phyloP scores from a whole-genome alignment of 2,329 filamentous ascomycete species.

The Teratosphaeria gauchensis region DNA sequence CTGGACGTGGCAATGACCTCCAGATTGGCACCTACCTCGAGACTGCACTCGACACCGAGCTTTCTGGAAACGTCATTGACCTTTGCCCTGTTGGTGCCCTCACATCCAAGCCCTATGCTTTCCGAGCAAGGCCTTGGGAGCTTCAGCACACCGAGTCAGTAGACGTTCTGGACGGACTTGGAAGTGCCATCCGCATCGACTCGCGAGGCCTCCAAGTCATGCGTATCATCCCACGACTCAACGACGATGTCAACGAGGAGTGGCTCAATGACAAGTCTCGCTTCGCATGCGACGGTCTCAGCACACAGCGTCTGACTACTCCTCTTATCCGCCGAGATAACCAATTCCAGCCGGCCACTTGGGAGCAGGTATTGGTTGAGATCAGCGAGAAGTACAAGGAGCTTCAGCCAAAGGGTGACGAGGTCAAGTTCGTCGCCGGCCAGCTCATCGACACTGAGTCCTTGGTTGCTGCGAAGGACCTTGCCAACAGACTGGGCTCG shows the following conservation, averaged over 20 bases:
- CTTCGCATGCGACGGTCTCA: slow-evolving; percentile 92
- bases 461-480: slow-evolving; percentile 90
- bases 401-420: slow-evolving; percentile 75
- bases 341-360: slow-evolving; percentile 84
- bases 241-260: slow-evolving; percentile 97
- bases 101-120: slow-evolving; percentile 95
- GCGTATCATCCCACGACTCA: slow-evolving; percentile 83
- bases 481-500: slow-evolving; percentile 91
- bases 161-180: slow-evolving; percentile 84
- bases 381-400: slow-evolving; percentile 71
- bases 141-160: slow-evolving; percentile 92
- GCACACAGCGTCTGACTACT: slow-evolving; percentile 90
- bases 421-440: slow-evolving; percentile 92
- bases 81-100: slow-evolving; percentile 95
- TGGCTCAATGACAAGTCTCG: slow-evolving; percentile 99
- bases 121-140: slow-evolving; percentile 94
- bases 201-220: slow-evolving; percentile 91
- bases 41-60: slow-evolving; percentile 81
- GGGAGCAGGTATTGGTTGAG: slow-evolving; percentile 90
- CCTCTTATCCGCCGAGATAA: slow-evolving; percentile 80
- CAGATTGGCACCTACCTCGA: slow-evolving; percentile 98
- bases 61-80: slow-evolving; percentile 96
- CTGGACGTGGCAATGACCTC: slow-evolving; percentile 90
- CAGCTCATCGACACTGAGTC: slow-evolving; percentile 87
- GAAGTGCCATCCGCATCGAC: slow-evolving; percentile 91